Base-by-base conservation (phyloP, 148 eudicot species). In the Linanthus parryae region DNA sequence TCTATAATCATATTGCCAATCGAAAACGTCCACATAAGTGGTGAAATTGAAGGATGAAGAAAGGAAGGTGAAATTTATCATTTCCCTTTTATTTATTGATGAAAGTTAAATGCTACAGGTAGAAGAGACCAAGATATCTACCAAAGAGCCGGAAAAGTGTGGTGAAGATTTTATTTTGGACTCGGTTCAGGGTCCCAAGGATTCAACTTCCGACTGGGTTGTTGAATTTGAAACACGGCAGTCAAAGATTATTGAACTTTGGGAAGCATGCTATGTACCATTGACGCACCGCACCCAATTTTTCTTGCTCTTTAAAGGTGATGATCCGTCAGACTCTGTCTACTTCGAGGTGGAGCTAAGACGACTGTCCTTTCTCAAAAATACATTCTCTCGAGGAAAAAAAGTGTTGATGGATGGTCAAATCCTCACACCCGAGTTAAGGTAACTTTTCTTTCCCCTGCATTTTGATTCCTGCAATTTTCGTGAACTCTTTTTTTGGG, bases 331-430 rank as follows among this genome's bases (percentile, higher is more conserved):
- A 1, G 99, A 94, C 53, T 74, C 85, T 14, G 65, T 88, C 38
- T 94, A 94, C 75, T 52, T 94, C 71, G 99, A 88, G 70, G 96
- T 94, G 2, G 99, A 94, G 67, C 76, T 77, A 14, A 76, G 99
- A 56, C 65, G 96, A 33, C 52, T 94, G 66, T 75, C 95, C 12
- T 94, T 77, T 63, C 87, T 94, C 58, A 82, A 77, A 73, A 67
- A 62, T 58, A 61, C 76, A 44, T 66, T 72, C 38, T 61, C 84
- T 61, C 71, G 63, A 16, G 82, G 77, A 24, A 73, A 55, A 50
- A 72, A 66, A 41, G 58, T 70, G 37, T 58, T 53, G 22, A 65
- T 69, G 61, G 84, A 81, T 58, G 89, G 81, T 48, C 84, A 86
- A 55, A 31, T 65, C 23, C 59, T 52, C 42, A 76, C 83, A 16